Base-by-base conservation (phyloP, 768 basidiomycete genomes). In the Lanmaoa rubissima region DNA sequence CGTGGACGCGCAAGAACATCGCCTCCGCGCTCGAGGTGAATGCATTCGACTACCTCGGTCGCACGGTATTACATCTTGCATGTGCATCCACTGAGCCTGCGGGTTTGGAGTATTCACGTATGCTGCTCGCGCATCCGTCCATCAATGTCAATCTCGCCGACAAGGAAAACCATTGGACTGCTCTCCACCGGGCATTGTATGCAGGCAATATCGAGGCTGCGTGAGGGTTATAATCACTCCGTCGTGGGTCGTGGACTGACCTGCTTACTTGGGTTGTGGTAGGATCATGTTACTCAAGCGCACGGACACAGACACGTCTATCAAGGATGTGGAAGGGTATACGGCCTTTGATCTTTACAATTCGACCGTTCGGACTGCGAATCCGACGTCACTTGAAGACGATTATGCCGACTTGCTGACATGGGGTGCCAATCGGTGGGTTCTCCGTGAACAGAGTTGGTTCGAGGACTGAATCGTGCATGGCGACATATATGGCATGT, bases 291-390 rank as follows among this genome's bases (percentile, higher is more conserved):
- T 98, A 8, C 74, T 97, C 51, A 84, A 87, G 64, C 83, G 85
- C 39, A 65, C 79, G 21, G 93, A 96, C 64, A 83, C 83, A 24
- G 91, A 97, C 68, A 72, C 77, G 0, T 74, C 79, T 5, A 61
- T 90, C 55, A 93, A 92, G 68, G 96, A 98, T 66, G 65, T 77
- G 31, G 96, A 98, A 62, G 96, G 91, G 0, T 89, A 95, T 70
- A 93, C 92, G 0, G 86, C 94, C 0, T 93, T 93, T 59, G 95
- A 98, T 67, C 73, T 98, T 35, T 97, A 93, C 74, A 98, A 98
- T 68, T 88, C 90, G 4, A 96, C 94, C 0, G 74, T 96, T 59
- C 78, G 82, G 66, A 88, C 82, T 31, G 90, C 90, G 4, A 84
- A 84, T 56, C 88, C 88, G 5, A 61, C 67, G 2, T 61, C 67